These are phyloP conservation scores for Picocystis sp. DNA, from an alignment of 163 green algal genomes.

Conservation along the genomic window DNA sequence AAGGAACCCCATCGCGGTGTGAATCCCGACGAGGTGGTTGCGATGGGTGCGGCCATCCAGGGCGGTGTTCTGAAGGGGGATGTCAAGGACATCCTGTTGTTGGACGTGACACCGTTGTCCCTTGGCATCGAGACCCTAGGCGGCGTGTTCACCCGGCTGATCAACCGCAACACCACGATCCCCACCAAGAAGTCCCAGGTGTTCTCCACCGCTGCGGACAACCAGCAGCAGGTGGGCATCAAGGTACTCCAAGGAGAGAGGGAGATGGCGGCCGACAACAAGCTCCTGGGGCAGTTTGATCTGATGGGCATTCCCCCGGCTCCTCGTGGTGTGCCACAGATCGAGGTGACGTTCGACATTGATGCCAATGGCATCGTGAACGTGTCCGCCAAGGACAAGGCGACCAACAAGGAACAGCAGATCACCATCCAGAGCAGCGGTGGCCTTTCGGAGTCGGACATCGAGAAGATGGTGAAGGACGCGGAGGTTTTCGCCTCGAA, in stretches of 20 bases:
- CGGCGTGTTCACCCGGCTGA: conserved; percentile 36
- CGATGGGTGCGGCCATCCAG: conserved; percentile 37
- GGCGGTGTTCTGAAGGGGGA: conserved; percentile 29
- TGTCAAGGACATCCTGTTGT: conserved; percentile 33
- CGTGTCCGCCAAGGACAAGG: conserved; percentile 35
- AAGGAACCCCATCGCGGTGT: conserved; percentile 27
- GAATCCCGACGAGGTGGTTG: conserved; percentile 35
- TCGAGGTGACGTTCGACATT: conserved; percentile 58
- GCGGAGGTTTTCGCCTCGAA: conserved; percentile 57
- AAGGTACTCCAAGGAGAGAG: conserved; percentile 32
- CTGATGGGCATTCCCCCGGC: conserved; percentile 93
- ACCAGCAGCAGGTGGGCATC: conserved; percentile 34
- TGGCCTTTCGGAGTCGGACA: conserved; percentile 77
- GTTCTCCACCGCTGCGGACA: conserved; percentile 31
- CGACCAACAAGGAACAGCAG: conserved; percentile 89
- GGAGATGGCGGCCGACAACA: conserved; percentile 7
- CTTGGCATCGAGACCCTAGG: conserved; percentile 37
- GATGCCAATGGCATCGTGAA: conserved; percentile 33
- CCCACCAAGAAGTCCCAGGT: conserved; percentile 25
- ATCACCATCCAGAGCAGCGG: conserved; percentile 83
- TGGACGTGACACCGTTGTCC: conserved; percentile 37
- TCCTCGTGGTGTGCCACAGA: conserved; percentile 74
- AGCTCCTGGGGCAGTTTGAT: conserved; percentile 7
- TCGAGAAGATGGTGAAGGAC: conserved; percentile 90
- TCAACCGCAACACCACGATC: conserved; percentile 40